Base-by-base conservation (phyloP, 2,329 filamentous ascomycete species). In the Arthrinium phaeospermum region DNA sequence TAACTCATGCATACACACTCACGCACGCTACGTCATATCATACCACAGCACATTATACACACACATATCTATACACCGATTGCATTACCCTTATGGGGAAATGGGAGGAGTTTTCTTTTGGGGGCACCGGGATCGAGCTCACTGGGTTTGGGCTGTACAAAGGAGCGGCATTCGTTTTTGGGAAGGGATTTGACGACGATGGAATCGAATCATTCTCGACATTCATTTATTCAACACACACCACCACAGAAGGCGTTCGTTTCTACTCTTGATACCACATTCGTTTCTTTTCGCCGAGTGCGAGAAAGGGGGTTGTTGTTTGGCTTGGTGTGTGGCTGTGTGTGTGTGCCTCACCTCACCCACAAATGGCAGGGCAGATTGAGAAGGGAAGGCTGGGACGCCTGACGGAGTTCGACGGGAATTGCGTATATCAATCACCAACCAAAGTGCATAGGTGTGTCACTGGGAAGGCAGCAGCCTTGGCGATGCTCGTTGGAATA, bases 61-160 rank as follows among this genome's bases (percentile, higher is more conserved):
- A 71, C 68, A 44, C 69, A 73, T 72, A 73, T 69, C 70, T 72
- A 72, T 70, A 73, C 72, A 73, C 49, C 49, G 69, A 57, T 61
- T 68, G 51, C 70, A 70, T 70, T 41, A 41, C 47, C 49, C 34
- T 10, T 69, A 41, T 64, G 57, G 53, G 53, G 53, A 19, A 34
- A 61, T 34, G 27, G 53, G 27, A 30, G 51, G 30, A 22, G n/a
- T 47, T 49, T 19, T 4, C 8, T n/a, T 8, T 2, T 41, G 34
- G 57, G 57, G 4, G 13, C 2, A 2, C 6, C 8, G 57, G 53
- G 30, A 22, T 37, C 16, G 34, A 19, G 34, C 34, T 24, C 34
- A 64, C 57, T 41, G 57, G 57, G 34, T 5, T 64, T 64, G 57
- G 57, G 57, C 22, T 64, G 57, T 64, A 64, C 57, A 41, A 61